phyloP scores from a whole-genome alignment of 208 protist species.

The Phytomonas sp. region DNA sequence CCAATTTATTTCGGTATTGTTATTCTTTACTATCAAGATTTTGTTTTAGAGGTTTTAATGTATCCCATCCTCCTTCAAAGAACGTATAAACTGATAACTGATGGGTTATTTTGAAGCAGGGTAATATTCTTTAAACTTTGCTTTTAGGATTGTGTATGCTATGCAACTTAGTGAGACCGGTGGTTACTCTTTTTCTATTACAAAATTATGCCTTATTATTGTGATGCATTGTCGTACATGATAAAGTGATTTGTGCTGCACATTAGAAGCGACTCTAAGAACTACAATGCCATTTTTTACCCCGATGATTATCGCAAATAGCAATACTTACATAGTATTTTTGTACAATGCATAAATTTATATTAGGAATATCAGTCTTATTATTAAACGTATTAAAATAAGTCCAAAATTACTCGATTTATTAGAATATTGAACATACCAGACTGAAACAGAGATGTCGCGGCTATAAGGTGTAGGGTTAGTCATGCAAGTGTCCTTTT shows the following conservation, averaged over 20 bases:
- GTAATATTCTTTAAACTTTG: neutral
- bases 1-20: neutral
- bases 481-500: neutral
- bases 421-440: neutral
- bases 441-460: neutral
- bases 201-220: neutral
- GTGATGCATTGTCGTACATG: neutral
- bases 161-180: neutral
- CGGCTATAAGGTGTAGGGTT: neutral
- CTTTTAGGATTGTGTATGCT: neutral
- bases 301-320: neutral
- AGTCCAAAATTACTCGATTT: neutral
- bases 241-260: neutral
- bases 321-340: neutral
- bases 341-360: neutral
- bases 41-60: neutral
- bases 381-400: neutral
- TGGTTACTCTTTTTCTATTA: neutral
- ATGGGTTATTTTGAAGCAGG: neutral
- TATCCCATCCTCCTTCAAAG: neutral
- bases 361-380: neutral
- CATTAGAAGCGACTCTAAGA: neutral
- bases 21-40: constrained; percentile 11
- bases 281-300: neutral
- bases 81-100: neutral